Evolutionary conservation across 2,329 filamentous ascomycete genomes (phyloP).

Genomic region (Plenodomus biglobosus): DNA sequence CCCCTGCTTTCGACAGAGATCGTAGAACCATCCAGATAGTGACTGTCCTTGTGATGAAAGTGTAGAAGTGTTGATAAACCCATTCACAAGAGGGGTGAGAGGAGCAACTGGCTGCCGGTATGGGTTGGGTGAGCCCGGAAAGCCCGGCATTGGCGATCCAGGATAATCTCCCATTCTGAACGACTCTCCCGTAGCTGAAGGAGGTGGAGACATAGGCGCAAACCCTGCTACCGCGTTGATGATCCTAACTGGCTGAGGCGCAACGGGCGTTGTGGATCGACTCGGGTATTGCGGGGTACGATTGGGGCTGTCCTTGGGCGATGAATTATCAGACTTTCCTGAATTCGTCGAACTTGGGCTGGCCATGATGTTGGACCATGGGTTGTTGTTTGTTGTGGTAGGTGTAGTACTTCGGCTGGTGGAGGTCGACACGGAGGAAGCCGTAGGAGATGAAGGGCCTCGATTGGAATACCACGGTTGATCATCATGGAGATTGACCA

Average conservation of each 20-base stretch:
- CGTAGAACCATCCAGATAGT: constrained; percentile 42
- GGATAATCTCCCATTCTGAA: constrained; percentile 35
- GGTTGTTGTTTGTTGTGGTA: constrained; percentile 42
- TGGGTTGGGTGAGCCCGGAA: constrained; percentile 36
- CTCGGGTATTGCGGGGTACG: constrained; percentile 44
- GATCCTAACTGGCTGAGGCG: constrained; percentile 41
- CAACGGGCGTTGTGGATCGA: constrained; percentile 42
- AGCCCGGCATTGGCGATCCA: constrained; percentile 27
- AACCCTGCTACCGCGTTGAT: constrained; percentile 39
- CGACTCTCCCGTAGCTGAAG: constrained; percentile 31
- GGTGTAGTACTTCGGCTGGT: constrained; percentile 43
- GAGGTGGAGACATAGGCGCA: constrained; percentile 37
- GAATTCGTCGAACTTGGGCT: constrained; percentile 36
- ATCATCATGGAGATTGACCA: constrained; percentile 46
- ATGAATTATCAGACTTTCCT: constrained; percentile 34
- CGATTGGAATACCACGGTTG: constrained; percentile 39
- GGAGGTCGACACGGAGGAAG: constrained; percentile 45
- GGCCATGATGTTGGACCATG: constrained; percentile 42
- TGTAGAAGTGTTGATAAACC: constrained; percentile 41
- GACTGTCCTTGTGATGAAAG: constrained; percentile 42
- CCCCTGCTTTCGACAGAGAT: constrained; percentile 39
- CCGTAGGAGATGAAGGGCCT: constrained; percentile 40
- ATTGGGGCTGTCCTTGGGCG: constrained; percentile 40
- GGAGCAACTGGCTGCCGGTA: constrained; percentile 31
- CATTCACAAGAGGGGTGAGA: constrained; percentile 38